phyloP scores from a whole-genome alignment of 2,329 filamentous ascomycete species.

The Fusarium sp. region DNA sequence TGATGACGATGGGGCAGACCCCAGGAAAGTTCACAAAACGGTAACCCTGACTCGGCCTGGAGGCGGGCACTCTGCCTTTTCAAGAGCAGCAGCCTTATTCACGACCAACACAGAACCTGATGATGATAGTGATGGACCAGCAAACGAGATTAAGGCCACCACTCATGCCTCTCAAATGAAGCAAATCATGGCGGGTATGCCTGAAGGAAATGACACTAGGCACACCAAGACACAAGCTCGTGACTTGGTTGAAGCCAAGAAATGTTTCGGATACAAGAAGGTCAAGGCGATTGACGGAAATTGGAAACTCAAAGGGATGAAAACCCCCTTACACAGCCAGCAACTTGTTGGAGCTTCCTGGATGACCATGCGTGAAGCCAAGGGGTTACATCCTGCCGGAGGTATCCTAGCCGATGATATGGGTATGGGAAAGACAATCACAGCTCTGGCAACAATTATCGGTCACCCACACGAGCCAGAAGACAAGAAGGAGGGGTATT shows the following conservation, averaged over 20 bases:
- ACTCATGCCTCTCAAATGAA: conserved; percentile 1
- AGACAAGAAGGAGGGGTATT: conserved; percentile 51
- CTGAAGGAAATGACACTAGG: conserved; percentile 22
- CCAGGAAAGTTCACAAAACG: conserved; percentile 4
- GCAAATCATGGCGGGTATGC: conserved; percentile 24
- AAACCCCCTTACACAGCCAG: conserved; percentile 55
- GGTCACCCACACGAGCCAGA: conserved; percentile 62
- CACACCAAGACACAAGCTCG: conserved; percentile 12
- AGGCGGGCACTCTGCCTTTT: neutral
- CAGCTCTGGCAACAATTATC: conserved; percentile 77
- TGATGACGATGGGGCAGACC: rapidly evolving
- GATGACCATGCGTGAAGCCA: conserved; percentile 66
- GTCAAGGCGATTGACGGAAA: conserved; percentile 7
- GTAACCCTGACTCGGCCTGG: neutral
- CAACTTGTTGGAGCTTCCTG: conserved; percentile 66
- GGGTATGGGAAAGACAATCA: conserved; percentile 78
- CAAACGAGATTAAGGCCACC: neutral
- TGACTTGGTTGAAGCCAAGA: conserved; percentile 31
- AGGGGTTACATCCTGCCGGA: conserved; percentile 60
- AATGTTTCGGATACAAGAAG: conserved; percentile 37
- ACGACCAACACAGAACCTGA: neutral
- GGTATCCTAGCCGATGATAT: conserved; percentile 72
- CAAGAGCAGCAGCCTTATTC: neutral
- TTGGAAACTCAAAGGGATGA: conserved; percentile 40
- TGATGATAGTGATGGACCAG: neutral